Percentiles rank a stretch among this genome's conserved stretches.
phyloP scores from a whole-genome alignment of 192 early-diverging fungal species.

The Coemansia erecta region DNA sequence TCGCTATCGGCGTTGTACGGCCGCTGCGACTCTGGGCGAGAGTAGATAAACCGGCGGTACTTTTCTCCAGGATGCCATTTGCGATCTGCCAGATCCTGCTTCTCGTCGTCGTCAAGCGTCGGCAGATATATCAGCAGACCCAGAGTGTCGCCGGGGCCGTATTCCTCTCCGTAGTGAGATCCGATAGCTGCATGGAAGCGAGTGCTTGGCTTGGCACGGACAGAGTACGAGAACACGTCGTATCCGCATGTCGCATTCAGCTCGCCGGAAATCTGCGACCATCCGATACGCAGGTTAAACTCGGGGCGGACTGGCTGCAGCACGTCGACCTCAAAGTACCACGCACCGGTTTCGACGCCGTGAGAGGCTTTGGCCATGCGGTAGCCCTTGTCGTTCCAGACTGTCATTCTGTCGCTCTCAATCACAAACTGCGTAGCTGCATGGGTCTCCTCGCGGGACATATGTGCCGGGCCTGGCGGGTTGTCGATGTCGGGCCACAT shows the following conservation, averaged over 20 bases:
- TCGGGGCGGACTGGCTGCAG: conserved; percentile 48
- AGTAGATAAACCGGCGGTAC: conserved; percentile 48
- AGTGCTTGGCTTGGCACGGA: conserved; percentile 64
- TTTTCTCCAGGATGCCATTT: conserved; percentile 47
- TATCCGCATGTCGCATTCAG: conserved; percentile 74
- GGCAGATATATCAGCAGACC: conserved; percentile 56
- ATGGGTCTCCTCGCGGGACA: conserved; percentile 62
- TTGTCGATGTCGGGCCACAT: conserved; percentile 75
- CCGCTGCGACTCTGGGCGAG: conserved; percentile 44
- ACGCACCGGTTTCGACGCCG: conserved; percentile 68
- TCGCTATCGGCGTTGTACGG: conserved; percentile 38
- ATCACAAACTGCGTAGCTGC: conserved; percentile 67
- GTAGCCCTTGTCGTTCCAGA: conserved; percentile 72
- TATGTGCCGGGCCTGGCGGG: conserved; percentile 52
- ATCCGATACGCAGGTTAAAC: conserved; percentile 68
- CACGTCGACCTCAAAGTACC: conserved; percentile 72
- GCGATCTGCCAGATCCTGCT: conserved; percentile 45
- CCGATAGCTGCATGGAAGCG: conserved; percentile 63
- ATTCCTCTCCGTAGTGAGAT: conserved; percentile 44
- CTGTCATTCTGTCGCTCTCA: conserved; percentile 56
- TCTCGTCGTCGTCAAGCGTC: conserved; percentile 39
- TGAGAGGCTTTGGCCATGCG: conserved; percentile 74
- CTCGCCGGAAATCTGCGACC: conserved; percentile 75
- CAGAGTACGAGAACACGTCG: conserved; percentile 70
- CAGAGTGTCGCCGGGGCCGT: conserved; percentile 42